Percentiles rank a stretch among this genome's conserved stretches.
phyloP scores from a whole-genome alignment of 306 rosid species.

The Vigna radiata region DNA sequence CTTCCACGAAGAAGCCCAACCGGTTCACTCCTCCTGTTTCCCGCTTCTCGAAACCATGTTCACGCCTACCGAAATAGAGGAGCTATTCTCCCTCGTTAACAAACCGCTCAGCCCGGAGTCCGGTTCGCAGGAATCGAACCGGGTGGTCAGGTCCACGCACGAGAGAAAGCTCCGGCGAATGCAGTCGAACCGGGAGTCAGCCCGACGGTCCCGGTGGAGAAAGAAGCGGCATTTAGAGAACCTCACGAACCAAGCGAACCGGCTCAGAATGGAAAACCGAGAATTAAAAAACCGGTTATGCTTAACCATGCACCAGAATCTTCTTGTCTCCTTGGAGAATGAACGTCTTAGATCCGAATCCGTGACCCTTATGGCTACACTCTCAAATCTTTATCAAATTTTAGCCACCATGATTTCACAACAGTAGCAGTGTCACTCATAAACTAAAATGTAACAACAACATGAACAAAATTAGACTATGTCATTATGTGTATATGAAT shows the following conservation, averaged over 20 bases:
- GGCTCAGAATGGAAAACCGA: conserved; percentile 52
- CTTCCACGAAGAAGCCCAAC: conserved; percentile 38
- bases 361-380: conserved; percentile 51
- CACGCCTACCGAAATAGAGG: conserved; percentile 53
- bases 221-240: conserved; percentile 69
- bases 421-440: conserved; percentile 19
- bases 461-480: neutral
- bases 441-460: conserved; percentile 27
- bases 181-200: conserved; percentile 75
- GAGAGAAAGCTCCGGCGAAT: conserved; percentile 63
- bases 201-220: conserved; percentile 72
- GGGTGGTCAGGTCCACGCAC: conserved; percentile 43
- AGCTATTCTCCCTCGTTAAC: conserved; percentile 52
- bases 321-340: conserved; percentile 54
- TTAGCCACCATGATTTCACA: conserved; percentile 57
- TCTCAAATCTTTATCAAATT: conserved; percentile 53
- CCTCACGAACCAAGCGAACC: conserved; percentile 52
- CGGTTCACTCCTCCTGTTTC: conserved; percentile 36
- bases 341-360: conserved; percentile 60
- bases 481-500: conserved; percentile 11
- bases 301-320: conserved; percentile 44
- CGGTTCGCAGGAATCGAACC: conserved; percentile 66
- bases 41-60: conserved; percentile 42
- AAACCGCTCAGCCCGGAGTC: conserved; percentile 53
- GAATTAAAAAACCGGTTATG: conserved; percentile 61